phyloP scores from a whole-genome alignment of 75 land plant genomes.

The Isoetes taiwanensis region DNA sequence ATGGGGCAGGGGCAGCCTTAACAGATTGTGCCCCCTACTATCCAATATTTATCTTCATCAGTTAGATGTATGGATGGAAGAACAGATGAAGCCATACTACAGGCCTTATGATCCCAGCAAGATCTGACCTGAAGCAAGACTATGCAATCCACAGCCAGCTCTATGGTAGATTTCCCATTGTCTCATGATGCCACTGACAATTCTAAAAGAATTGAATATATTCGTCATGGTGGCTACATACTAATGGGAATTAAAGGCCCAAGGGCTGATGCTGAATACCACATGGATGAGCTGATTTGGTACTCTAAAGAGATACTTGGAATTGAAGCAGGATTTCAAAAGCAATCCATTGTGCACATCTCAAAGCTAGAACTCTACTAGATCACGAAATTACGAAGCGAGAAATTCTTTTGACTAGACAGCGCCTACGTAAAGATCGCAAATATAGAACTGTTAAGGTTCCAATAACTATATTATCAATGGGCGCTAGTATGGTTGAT shows the following conservation, averaged over 20 bases:
- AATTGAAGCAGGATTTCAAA: slow-evolving; percentile 46
- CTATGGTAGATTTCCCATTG: no score
- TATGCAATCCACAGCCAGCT: no score
- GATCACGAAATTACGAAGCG: slow-evolving; percentile 57
- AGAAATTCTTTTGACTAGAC: slow-evolving; percentile 45
- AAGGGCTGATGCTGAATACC: slow-evolving; percentile 44
- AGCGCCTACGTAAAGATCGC: slow-evolving; percentile 54
- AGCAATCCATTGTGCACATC: slow-evolving; percentile 58
- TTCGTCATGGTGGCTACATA: slow-evolving; percentile 59
- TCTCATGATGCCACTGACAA: slow-evolving; percentile 71
- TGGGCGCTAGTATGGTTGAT: slow-evolving; percentile 55
- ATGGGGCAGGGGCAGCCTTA: slow-evolving; percentile 58
- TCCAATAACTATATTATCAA: slow-evolving; percentile 51
- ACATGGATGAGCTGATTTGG: slow-evolving; percentile 40
- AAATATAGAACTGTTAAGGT: slow-evolving; percentile 62
- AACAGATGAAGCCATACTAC: slow-evolving; percentile 47
- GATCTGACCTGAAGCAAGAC: no score
- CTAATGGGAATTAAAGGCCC: slow-evolving; percentile 59
- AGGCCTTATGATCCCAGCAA: slow-evolving; percentile 44
- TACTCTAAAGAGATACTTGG: slow-evolving; percentile 43
- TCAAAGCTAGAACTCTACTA: slow-evolving; percentile 56
- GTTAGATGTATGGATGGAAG: slow-evolving; percentile 70
- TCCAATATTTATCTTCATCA: slow-evolving; percentile 54
- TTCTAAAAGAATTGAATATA: slow-evolving; percentile 56
- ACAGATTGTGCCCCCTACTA: slow-evolving; percentile 51